Evolutionary conservation across 345 rosid species (phyloP), one percentile per base, ranked within the genome.

Genomic region (Turritis glabra): DNA sequence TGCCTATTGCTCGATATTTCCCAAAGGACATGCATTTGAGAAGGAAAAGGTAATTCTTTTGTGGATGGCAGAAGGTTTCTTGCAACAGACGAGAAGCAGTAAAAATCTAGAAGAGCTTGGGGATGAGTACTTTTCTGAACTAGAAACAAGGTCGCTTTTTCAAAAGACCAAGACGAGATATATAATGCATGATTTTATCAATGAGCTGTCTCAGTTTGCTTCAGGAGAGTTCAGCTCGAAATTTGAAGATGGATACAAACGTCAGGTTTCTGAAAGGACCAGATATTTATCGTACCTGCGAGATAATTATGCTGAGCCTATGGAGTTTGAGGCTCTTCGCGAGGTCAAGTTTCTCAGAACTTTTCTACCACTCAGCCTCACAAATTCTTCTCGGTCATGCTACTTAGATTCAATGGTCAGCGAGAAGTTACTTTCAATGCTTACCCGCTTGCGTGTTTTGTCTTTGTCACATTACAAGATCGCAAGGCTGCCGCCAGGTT

Each of bases 31-130:
- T 59, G 74, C 64, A n/a, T 77, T 81, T 46, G 80, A 77, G 46
- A 81, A 81, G 74, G 67, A 74, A 22, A 69, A 46, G 14, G 58
- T 81, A 69, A 40, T 81, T 64, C 77, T 74, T 15, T 10, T 81
- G 41, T 81, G 84, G 84, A 81, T 81, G 82, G 84, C 82, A 2
- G 74, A 81, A 54, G 82, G 84, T 26, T 77, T 80, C 73, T 69
- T 81, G 62, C 81, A 77, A 15, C 61, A 69, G 46, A 63, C 71
- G 40, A 43, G 57, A 51, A 69, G 71, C 67, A 74, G 67, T 10
- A 65, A 64, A 72, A 73, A 22, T 40, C 66, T 74, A 50, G 84
- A 77, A 77, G 79, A 81, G 55, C 35, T 81, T 2, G 84, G 84
- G 11, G 65, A 69, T 50, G 79, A 73, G 73, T 81, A 81, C 67